These are phyloP conservation scores for Scutellaria baicalensis DNA, from an alignment of 257 asterid species.

Conservation along the genomic window DNA sequence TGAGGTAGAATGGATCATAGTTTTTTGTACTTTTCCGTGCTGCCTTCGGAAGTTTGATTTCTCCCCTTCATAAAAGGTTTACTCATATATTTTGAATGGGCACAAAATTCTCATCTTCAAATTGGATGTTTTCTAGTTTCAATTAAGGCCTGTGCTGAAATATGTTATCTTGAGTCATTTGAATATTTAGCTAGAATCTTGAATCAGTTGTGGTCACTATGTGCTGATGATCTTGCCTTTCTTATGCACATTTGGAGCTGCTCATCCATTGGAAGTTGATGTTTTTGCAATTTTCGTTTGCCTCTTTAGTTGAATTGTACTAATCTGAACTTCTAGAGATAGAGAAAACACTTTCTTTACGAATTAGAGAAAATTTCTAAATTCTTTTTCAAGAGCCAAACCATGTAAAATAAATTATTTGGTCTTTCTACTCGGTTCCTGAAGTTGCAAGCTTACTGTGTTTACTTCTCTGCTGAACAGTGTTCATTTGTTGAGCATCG, in stretches of 20 bases:
- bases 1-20: neutral
- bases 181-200: neutral
- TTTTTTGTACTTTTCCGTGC: neutral
- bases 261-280: neutral
- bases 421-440: neutral
- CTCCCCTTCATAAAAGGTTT: neutral
- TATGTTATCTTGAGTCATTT: neutral
- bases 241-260: no score
- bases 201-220: neutral
- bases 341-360: neutral
- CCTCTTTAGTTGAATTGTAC: neutral
- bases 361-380: neutral
- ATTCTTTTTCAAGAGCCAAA: neutral
- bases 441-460: neutral
- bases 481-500: slow-evolving; percentile 98
- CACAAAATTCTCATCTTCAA: neutral
- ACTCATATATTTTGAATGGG: neutral
- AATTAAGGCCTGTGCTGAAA: neutral
- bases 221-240: no score
- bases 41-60: neutral
- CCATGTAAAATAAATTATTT: neutral
- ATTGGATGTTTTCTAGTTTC: neutral
- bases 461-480: slow-evolving; percentile 34
- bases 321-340: neutral
- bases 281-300: neutral